phyloP scores from a whole-genome alignment of 192 early-diverging fungal genomes.

The Geranomyces variabilis region DNA sequence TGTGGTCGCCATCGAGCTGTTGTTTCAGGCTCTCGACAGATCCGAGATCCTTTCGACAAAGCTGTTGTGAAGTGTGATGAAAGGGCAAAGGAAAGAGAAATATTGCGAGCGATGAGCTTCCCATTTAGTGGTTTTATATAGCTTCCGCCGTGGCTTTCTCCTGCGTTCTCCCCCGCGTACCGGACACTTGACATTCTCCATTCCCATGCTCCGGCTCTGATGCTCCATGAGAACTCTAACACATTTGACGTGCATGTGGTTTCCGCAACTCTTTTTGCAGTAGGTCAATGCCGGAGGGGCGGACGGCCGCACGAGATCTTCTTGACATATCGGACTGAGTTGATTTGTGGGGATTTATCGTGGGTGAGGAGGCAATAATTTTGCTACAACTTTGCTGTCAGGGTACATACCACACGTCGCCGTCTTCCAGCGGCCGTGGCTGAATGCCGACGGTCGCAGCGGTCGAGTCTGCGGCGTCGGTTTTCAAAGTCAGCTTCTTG shows the following conservation, averaged over 20 bases:
- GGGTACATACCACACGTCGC: constrained; percentile 44
- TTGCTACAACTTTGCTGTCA: not conserved
- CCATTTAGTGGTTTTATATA: too few relatives aligned
- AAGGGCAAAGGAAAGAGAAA: too few relatives aligned
- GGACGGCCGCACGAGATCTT: constrained; percentile 30
- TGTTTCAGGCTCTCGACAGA: constrained; percentile 41
- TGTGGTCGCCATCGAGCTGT: constrained; percentile 15
- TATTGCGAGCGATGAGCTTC: too few relatives aligned
- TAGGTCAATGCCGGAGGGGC: constrained; percentile 22
- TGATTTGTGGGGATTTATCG: not conserved
- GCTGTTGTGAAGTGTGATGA: constrained; percentile 10
- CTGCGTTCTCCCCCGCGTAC: constrained; percentile 29
- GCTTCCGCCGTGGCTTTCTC: too few relatives aligned
- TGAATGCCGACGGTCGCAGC: constrained; percentile 2
- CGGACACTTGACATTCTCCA: constrained; percentile 50
- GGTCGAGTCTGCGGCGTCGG: too few relatives aligned
- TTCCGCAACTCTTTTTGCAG: constrained; percentile 54
- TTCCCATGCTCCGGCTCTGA: constrained; percentile 42
- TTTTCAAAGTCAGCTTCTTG: not conserved
- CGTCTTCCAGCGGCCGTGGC: constrained; percentile 42
- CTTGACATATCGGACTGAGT: constrained; percentile 54
- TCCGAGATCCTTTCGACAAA: constrained; percentile 51
- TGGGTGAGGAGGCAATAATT: not conserved
- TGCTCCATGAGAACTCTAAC: constrained; percentile 53
- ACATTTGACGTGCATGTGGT: constrained; percentile 56